Percentiles rank a stretch among this genome's conserved stretches.
phyloP scores from a whole-genome alignment of 75 land plant species.

The Picea sitchensis region DNA sequence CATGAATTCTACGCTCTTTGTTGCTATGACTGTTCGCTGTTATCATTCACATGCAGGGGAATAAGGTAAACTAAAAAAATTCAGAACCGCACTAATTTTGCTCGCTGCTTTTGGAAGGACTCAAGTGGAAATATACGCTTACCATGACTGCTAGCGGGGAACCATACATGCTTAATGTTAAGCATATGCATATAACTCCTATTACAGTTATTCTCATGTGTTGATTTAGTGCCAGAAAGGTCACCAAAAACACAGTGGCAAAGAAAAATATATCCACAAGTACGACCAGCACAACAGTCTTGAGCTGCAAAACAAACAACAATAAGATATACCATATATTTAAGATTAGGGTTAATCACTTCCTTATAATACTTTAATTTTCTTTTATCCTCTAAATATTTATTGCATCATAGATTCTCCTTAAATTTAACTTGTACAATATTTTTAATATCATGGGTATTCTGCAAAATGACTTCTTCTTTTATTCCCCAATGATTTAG shows the following conservation, averaged over 20 bases:
- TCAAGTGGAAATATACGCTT: not conserved
- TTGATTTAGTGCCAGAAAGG: conserved; percentile 9
- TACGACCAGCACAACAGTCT: conserved; percentile 19
- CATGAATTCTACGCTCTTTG: conserved; percentile 79
- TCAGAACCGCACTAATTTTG: not conserved
- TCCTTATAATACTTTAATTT: no score
- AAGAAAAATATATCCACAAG: conserved; percentile 26
- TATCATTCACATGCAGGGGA: no score
- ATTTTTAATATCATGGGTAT: no score
- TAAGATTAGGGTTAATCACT: no score
- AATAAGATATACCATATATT: not conserved
- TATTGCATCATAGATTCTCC: no score
- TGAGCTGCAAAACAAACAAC: conserved; percentile 18
- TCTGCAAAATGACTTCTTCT: no score
- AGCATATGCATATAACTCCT: conserved; percentile 32
- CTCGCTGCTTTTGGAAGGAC: no score
- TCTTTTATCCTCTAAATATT: no score
- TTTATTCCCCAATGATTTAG: no score
- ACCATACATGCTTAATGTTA: conserved; percentile 38
- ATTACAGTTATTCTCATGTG: conserved; percentile 20
- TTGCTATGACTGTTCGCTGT: conserved; percentile 64
- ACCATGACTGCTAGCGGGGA: conserved; percentile 53
- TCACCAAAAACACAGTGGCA: conserved; percentile 5
- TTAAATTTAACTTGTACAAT: no score
- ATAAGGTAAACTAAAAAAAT: not conserved